These are phyloP conservation scores for Solanum sparsipilum DNA, from an alignment of 257 asterid genomes.

Conservation along the genomic window DNA sequence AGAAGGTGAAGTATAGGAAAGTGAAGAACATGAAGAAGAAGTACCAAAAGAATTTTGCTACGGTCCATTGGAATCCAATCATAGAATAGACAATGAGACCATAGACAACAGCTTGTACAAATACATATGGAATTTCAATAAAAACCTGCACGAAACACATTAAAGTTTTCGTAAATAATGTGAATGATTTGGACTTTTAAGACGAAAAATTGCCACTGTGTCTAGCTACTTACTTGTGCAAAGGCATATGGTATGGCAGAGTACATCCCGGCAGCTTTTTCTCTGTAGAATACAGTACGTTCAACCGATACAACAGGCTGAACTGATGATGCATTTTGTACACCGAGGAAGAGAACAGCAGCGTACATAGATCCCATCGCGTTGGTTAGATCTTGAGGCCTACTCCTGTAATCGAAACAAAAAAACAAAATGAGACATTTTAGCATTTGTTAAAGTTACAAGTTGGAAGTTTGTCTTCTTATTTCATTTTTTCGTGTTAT, in stretches of 20 bases:
- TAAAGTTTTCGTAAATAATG: background rate
- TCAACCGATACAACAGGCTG: constrained; percentile 39
- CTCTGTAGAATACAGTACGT: constrained; percentile 43
- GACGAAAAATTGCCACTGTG: constrained; percentile 16
- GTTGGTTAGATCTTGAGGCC: background rate
- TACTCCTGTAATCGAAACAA: background rate
- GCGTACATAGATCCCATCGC: constrained; percentile 12
- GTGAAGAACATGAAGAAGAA: constrained; percentile 32
- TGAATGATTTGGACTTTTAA: background rate
- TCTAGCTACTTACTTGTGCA: constrained; percentile 28
- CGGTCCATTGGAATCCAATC: constrained; percentile 42
- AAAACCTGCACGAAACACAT: constrained; percentile 13
- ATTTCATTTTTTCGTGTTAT: background rate
- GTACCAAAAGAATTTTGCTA: constrained; percentile 31
- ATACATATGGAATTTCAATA: constrained; percentile 39
- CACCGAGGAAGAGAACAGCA: constrained; percentile 12
- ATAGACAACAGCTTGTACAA: constrained; percentile 25
- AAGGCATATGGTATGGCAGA: constrained; percentile 48
- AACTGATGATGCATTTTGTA: constrained; percentile 9
- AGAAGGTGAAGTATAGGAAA: constrained; percentile 36
- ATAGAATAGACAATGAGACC: constrained; percentile 31
- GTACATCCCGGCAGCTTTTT: constrained; percentile 54
- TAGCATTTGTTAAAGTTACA: background rate
- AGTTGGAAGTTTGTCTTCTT: background rate
- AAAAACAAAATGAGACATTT: constrained; percentile 24